Evolutionary conservation across 257 asterid genomes (phyloP), one percentile per base, ranked within the genome.

Genomic region (Solanum medicagineum): DNA sequence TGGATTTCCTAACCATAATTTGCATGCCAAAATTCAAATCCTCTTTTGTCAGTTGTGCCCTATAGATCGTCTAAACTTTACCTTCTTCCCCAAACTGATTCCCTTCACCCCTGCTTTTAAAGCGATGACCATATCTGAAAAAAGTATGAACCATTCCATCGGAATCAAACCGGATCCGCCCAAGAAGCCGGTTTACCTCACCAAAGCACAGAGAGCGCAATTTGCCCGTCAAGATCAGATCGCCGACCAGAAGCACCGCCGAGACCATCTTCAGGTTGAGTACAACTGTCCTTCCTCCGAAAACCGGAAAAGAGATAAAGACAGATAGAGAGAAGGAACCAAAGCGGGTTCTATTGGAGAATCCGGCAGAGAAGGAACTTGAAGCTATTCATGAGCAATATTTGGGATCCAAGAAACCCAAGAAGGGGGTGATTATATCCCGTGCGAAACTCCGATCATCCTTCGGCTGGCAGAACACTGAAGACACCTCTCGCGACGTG

Each of bases 181-280:
- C 12, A 92, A 87, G 87, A 94, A 93, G 84, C 98, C 95, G 1
- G 92, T 93, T 15, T 94, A 93, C 57, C 94, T 94, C 84, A 89
- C 97, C 75, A 92, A 74, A 47, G 59, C 59, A 47, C 60, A 74
- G 40, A 24, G 81, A 22, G 59, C 22, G 59, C 59, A 74, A 87
- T 88, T 93, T 62, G 96, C 96, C 45, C 88, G 92, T 49, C 89
- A 93, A 80, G 93, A 92, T 19, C 94, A 91, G 85, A 87, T 88
- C 10, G 91, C 90, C 55, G 90, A 90, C 57, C 93, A 90, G 85
- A 89, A 83, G 62, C 91, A 91, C 81, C 91, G 92, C 29, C 22
- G 88, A 14, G 90, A 91, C 20, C 68, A 60, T 54, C 88, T 84
- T 53, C 81, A n/a, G 26, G 55, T 14, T 20, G 9, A 63, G 40